A percentile compares a stretch with the other conserved stretches of the same genome.
These are phyloP conservation scores for Cutaneotrichosporon cutaneum DNA, from an alignment of 1,284 basidiomycete species.

Conservation along the genomic window DNA sequence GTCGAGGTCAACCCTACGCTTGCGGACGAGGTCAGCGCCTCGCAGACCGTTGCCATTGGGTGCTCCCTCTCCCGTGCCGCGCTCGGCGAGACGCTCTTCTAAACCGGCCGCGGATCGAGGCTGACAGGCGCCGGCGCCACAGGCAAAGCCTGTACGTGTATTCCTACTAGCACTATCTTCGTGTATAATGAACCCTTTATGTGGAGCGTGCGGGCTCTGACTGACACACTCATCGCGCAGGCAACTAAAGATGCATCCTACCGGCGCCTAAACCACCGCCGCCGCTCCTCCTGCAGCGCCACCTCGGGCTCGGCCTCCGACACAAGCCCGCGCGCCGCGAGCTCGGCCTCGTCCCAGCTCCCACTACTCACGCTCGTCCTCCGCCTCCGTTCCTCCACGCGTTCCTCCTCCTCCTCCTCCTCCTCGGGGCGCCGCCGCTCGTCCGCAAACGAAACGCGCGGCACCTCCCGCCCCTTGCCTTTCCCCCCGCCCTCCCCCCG, in stretches of 20 bases:
- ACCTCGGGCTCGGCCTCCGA: background rate
- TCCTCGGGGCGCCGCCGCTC: background rate
- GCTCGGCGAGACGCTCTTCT: conserved; percentile 65
- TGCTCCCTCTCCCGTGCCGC: conserved; percentile 89
- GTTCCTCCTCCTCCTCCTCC: background rate
- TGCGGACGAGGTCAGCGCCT: conserved; percentile 64
- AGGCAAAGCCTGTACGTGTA: background rate
- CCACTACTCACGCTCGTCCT: background rate
- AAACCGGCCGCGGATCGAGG: conserved; percentile 5
- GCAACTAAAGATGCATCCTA: background rate
- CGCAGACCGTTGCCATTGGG: conserved; percentile 89
- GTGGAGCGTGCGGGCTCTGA: background rate
- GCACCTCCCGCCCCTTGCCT: background rate
- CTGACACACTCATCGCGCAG: background rate
- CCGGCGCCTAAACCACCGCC: background rate
- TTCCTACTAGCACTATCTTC: background rate
- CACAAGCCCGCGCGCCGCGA: background rate
- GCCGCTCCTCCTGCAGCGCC: background rate
- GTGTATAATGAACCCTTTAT: conserved; percentile 10
- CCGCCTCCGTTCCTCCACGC: background rate
- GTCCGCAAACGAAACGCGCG: background rate
- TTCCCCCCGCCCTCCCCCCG: background rate
- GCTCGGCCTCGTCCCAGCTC: background rate
- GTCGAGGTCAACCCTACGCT: conserved; percentile 98
- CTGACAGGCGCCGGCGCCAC: no score